Base-by-base conservation (phyloP, 257 asterid species). In the Solanum sitiens region DNA sequence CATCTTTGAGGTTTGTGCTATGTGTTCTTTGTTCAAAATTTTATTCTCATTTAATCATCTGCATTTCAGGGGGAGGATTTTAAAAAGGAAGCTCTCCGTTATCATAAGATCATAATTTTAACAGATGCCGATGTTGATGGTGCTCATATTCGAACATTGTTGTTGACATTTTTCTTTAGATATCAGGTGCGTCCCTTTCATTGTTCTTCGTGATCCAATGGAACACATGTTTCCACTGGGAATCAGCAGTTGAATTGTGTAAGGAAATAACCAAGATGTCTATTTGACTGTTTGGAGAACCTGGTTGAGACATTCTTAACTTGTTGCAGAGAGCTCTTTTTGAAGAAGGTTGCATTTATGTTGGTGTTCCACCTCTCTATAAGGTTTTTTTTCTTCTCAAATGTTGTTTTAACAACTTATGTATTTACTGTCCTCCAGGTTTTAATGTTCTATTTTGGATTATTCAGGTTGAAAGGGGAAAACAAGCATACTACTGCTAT, bases 111-210 rank as follows among this genome's bases (percentile, higher is more conserved):
- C 89, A 97, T 97, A 85, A 96, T 97, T 84, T 91, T 97, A 87
- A 97, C 99, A 15, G 99, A 97, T 92, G 99, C 99, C 86, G 99
- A 97, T 56, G 99, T 97, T 15, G 99, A 97, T 87, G 99, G 99
- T 86, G 99, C 99, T 85, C 99, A 97, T 91, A 97, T 97, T 86
- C 94, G 99, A 88, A 96, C 99, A 45, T 92, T 97, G 91, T 86
- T 97, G 85, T 90, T 97, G 86, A 97, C 99, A 87, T 97, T 97
- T 92, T 97, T 97, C 94, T 96, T 92, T 89, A 92, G 99, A 92
- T 96, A 95, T 90, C 98, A 95, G 98, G 99, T 95, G 91, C 20
- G 93, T 87, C 84, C 47, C 74, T 73, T 73, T 30, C 88, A 63
- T n/a, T 75, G 67, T 61, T 85, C 72, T 20, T 37, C 87, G 42